These are phyloP conservation scores for Globisporangium nagaii DNA, from an alignment of 352 stramenopile species.

Conservation along the genomic window DNA sequence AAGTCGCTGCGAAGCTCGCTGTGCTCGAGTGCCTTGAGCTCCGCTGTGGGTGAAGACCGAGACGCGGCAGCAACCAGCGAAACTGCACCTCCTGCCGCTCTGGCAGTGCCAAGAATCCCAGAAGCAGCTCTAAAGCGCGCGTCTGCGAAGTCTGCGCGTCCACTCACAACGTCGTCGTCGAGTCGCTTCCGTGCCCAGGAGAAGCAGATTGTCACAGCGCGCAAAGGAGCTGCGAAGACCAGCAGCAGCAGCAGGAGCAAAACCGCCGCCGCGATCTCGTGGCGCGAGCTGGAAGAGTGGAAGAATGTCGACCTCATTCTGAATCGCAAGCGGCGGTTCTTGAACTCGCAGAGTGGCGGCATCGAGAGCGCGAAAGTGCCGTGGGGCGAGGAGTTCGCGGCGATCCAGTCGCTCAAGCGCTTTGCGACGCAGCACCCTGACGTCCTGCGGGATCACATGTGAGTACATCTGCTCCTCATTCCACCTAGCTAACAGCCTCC, in stretches of 20 bases:
- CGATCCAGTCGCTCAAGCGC: conserved; percentile 60
- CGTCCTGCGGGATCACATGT: conserved; percentile 55
- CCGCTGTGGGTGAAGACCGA: not conserved
- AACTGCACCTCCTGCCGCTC: not conserved
- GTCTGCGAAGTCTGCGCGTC: not conserved
- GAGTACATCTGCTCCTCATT: conserved; percentile 7
- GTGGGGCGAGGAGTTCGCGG: conserved; percentile 55
- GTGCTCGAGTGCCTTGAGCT: not conserved
- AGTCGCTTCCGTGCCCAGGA: not conserved
- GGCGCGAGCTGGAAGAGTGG: conserved; percentile 49
- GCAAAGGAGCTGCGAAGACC: not conserved
- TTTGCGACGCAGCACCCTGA: conserved; percentile 47
- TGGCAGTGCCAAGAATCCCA: not conserved
- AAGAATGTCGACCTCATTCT: conserved; percentile 53
- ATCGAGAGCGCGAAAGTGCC: conserved; percentile 40
- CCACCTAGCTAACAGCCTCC: no score
- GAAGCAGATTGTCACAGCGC: not conserved
- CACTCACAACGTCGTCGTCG: not conserved
- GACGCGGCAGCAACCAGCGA: not conserved
- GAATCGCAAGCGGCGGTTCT: conserved; percentile 40
- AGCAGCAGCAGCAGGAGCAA: not conserved
- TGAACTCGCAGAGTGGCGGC: conserved; percentile 28
- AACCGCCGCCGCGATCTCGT: conserved; percentile 12
- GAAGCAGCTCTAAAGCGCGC: not conserved
- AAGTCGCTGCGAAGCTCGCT: not conserved